Evolutionary conservation across 106 monocot genomes (phyloP).

Genomic region (Posidonia australis): DNA sequence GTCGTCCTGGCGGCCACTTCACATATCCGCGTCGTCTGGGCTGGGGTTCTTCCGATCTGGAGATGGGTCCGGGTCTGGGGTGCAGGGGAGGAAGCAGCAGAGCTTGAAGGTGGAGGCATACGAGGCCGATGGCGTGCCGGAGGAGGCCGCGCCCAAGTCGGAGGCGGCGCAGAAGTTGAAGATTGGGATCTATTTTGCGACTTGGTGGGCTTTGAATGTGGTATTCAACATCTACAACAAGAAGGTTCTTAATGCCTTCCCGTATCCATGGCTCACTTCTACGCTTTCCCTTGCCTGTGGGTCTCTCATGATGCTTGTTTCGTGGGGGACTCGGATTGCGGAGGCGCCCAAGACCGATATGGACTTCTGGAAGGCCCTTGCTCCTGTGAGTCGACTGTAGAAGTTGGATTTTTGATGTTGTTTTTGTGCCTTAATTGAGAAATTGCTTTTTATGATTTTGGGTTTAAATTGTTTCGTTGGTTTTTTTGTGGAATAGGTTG

Average conservation of each 20-base stretch:
- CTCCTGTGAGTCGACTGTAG: slow-evolving; percentile 38
- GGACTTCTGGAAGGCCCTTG: slow-evolving; percentile 78
- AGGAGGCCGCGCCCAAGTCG: slow-evolving; percentile 11
- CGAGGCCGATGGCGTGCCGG: background rate
- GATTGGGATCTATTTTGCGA: slow-evolving; percentile 88
- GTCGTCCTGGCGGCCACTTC: slow-evolving; percentile 9
- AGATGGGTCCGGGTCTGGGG: background rate
- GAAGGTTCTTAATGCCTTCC: slow-evolving; percentile 92
- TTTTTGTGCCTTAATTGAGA: too few species aligned
- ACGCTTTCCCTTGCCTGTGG: slow-evolving; percentile 85
- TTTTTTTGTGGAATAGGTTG: slow-evolving; percentile 5
- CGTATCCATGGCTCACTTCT: slow-evolving; percentile 85
- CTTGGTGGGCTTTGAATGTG: slow-evolving; percentile 97
- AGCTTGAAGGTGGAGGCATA: background rate
- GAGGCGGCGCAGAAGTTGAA: slow-evolving; percentile 51
- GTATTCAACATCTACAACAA: slow-evolving; percentile 99
- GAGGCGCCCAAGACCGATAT: slow-evolving; percentile 60
- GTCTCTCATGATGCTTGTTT: slow-evolving; percentile 73
- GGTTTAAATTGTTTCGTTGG: background rate
- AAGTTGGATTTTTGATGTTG: background rate
- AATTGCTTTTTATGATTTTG: background rate
- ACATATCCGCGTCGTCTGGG: slow-evolving; percentile 4
- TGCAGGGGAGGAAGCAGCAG: background rate
- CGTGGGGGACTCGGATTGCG: slow-evolving; percentile 57
- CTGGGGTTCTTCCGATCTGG: slow-evolving; percentile 7